Base-by-base conservation (phyloP, 768 basidiomycete species). In the Hygrocybe punicea region DNA sequence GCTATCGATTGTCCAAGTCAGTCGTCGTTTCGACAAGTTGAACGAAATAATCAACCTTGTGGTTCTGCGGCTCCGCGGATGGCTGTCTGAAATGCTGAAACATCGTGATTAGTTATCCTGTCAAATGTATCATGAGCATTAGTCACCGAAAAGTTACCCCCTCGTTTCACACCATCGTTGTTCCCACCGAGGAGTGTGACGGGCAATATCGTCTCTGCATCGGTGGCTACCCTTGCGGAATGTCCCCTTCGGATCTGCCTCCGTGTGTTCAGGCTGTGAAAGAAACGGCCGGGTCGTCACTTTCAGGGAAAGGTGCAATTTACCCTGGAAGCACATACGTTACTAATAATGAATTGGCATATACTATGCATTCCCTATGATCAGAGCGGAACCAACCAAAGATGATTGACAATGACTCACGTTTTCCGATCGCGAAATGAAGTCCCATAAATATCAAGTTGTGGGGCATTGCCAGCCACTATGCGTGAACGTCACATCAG, bases 381-480 rank as follows among this genome's bases (percentile, higher is more conserved):
- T 11, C 19, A 56, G 36, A 16, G 53, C 16, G 17, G 14, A 34
- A 13, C 17, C 11, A 45, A 46, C 16, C 29, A 35, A 47, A 35
- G 17, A 11, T 8, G 3, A 11, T 16, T 10, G 11, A 9, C 36
- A 19, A 46, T 45, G 11, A 60, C 76, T 35, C 39, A 78, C 76
- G 47, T 58, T 77, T 78, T 48, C 66, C 62, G 44, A 77, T 77
- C n/a, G 73, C 65, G 52, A 77, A 76, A 57, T 77, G 76, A 16
- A 77, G 53, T 16, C 73, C 76, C 67, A 77, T 67, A 58, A 78
- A 77, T 17, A 77, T 60, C 3, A 77, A 66, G 47, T 73, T 77
- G 25, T 60, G 35, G 8, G 70, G 65, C 72, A 74, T 74, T 3
- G 61, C 29, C 23, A 75, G 63, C 74, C 73, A 74, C 60, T 61